Conservation (phyloP, 2,329 filamentous ascomycete species). For the Fonsecaea multimorphosa region DNA sequence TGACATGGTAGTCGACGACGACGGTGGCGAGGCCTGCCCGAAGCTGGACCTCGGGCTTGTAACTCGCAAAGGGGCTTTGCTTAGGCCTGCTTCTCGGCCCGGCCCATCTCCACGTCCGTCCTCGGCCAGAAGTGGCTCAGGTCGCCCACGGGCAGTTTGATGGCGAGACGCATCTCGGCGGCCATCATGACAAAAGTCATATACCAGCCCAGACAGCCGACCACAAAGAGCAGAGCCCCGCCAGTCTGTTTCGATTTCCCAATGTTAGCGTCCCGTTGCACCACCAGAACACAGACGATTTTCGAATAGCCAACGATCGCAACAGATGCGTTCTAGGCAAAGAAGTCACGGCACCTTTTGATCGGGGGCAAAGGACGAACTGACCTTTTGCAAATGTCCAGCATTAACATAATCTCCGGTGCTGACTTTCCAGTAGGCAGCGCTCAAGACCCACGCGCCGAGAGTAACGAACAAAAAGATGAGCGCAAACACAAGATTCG, state of each 20-base stretch:
- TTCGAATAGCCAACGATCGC: neutral
- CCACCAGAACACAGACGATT: neutral
- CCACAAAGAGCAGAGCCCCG: conserved; percentile 37
- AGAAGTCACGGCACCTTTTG: neutral
- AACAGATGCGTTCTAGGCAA: neutral
- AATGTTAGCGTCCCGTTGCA: neutral
- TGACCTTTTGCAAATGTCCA: conserved; percentile 35
- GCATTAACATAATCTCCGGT: conserved; percentile 34
- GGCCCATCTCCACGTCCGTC: conserved; percentile 35
- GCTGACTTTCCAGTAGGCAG: conserved; percentile 39
- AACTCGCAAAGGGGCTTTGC: neutral
- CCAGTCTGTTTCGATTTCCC: conserved; percentile 23
- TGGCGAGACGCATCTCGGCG: conserved; percentile 36
- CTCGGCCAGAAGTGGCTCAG: conserved; percentile 37
- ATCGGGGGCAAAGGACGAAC: conserved; percentile 4
- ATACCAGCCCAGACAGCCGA: conserved; percentile 37
- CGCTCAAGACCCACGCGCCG: conserved; percentile 35
- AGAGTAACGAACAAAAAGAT: conserved; percentile 38
- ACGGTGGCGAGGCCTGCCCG: neutral
- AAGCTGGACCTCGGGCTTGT: too few relatives aligned
- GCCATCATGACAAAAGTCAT: conserved; percentile 41
- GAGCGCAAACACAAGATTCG: conserved; percentile 35
- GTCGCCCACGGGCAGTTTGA: conserved; percentile 37
- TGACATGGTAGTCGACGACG: too few relatives aligned
- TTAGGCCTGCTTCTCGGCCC: conserved; percentile 32